Evolutionary conservation across 768 basidiomycete species (phyloP).

Genomic region (Cystofilobasidium bisporidii): DNA sequence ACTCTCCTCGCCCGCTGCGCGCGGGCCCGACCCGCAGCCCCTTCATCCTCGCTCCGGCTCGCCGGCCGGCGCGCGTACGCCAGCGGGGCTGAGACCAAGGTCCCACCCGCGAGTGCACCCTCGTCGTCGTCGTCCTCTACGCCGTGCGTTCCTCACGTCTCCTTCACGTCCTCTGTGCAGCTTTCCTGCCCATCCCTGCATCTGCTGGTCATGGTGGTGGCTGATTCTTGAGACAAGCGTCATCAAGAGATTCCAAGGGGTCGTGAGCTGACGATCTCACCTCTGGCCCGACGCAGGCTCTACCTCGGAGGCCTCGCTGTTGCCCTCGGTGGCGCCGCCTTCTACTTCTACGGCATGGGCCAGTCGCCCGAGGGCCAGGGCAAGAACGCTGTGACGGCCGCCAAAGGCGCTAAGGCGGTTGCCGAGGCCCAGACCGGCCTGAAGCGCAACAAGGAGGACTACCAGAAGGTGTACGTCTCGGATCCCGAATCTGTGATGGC

Average conservation of each 20-base stretch:
- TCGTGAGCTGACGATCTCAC: too few relatives aligned
- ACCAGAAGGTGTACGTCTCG: slow-evolving; percentile 69
- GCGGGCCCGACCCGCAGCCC: not conserved
- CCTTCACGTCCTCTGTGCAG: not conserved
- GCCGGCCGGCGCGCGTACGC: not conserved
- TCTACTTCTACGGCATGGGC: slow-evolving; percentile 18
- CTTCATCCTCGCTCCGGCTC: not conserved
- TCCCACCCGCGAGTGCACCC: not conserved
- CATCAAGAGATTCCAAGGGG: too few relatives aligned
- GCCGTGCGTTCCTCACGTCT: not conserved
- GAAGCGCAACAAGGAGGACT: slow-evolving; percentile 64
- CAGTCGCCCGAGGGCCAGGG: slow-evolving; percentile 9
- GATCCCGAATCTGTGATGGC: not conserved
- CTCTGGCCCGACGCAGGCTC: not conserved
- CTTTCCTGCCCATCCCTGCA: not conserved
- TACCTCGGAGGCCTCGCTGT: slow-evolving; percentile 19
- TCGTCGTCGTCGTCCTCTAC: not conserved
- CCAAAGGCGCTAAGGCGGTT: slow-evolving; percentile 55
- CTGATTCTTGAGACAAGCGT: too few relatives aligned
- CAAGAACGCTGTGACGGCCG: slow-evolving; percentile 49
- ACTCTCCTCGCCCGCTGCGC: not conserved
- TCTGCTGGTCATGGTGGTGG: too few relatives aligned
- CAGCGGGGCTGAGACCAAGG: not conserved
- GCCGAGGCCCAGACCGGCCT: slow-evolving; percentile 50
- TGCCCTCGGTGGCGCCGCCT: slow-evolving; percentile 2